phyloP scores from a whole-genome alignment of 192 early-diverging fungal species.

The Backusella australiensis region DNA sequence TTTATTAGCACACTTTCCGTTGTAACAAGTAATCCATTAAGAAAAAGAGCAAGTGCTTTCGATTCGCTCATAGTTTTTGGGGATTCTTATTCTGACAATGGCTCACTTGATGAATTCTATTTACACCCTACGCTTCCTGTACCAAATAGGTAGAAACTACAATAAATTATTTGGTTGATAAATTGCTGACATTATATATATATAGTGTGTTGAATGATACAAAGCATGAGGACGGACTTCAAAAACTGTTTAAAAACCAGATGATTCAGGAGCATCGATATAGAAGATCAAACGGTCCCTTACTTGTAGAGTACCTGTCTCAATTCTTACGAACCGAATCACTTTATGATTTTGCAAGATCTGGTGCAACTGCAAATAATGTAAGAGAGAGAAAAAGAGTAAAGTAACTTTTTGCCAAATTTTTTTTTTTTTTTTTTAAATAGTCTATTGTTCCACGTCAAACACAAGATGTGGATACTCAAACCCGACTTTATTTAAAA shows the following conservation, averaged over 20 bases:
- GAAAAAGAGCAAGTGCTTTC: not conserved
- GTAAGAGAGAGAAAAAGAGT: not conserved
- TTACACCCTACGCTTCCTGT: not conserved
- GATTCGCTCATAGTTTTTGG: not conserved
- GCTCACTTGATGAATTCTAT: not conserved
- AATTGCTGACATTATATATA: not conserved
- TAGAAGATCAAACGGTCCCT: constrained; percentile 8
- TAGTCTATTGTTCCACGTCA: not conserved
- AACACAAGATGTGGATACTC: not conserved
- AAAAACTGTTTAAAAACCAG: not conserved
- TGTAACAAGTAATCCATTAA: not conserved
- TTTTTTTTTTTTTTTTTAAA: no score
- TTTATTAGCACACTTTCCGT: not conserved
- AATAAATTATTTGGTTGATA: not conserved
- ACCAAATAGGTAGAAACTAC: not conserved
- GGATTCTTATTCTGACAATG: not conserved
- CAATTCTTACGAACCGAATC: not conserved
- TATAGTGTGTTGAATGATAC: not conserved
- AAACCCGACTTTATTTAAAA: not conserved
- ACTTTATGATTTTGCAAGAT: constrained; percentile 13
- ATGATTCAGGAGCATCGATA: not conserved
- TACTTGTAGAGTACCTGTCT: constrained; percentile 9
- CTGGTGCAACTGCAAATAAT: constrained; percentile 13
- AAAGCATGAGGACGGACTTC: not conserved
- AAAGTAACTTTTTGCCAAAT: no score